Evolutionary conservation across 1,139 yeast genomes (phyloP), one percentile per base, ranked within the genome.

Genomic region (Yamadazyma kanchanaburiensis): DNA sequence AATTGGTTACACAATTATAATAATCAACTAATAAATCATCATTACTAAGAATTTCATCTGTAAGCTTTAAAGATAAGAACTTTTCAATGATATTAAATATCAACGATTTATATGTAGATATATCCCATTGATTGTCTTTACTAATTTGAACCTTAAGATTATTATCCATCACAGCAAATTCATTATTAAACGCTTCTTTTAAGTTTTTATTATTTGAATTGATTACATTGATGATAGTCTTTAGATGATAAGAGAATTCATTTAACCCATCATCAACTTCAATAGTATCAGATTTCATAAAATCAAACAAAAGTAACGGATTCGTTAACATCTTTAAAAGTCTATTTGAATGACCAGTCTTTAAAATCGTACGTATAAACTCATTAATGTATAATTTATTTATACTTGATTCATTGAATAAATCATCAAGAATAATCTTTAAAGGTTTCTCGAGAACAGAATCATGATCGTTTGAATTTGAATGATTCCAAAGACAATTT

Each of bases 351-450:
- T 80, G 64, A 0, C 86, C 86, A 24, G 71, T 60, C 21, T 66
- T 61, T 3, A 76, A 46, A 2, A 73, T 60, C n/a, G 64, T 60
- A 20, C 64, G 56, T 2, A 85, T 55, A 77, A 91, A 84, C 33
- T 74, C 70, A 5, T 66, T 53, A 1, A 78, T 74, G n/a, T 69
- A 58, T 4, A 73, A 49, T 19, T 60, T 58, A 30, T 64, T 60
- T 16, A 70, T 62, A 11, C 60, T 60, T 28, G 69, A 59, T 2
- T 59, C 51, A 22, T 62, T 68, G 20, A 57, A 49, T 13, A 84
- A 49, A 28, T 76, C 83, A 48, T 87, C 95, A 12, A 86, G 49
- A 9, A 86, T 58, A 4, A 86, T 48, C 37, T 80, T 77, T n/a
- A 87, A 54, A 0, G 95, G 91, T 34, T 81, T 64, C 9, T 70